Conservation (phyloP, 192 early-diverging fungal genomes). For the Backusella liffmaniae region DNA sequence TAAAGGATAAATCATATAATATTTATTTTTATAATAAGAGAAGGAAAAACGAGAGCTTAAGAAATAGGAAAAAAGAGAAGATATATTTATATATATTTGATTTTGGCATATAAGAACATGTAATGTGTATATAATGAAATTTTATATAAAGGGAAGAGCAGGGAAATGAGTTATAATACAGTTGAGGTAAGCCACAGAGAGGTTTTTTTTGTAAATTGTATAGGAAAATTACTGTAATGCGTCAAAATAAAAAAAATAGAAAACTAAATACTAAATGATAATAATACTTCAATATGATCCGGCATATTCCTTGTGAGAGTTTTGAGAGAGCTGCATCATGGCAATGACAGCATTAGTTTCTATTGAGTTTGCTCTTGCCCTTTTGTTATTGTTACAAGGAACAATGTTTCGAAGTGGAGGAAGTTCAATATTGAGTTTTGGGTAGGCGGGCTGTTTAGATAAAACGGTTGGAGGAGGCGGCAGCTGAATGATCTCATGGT, state of each 20-base stretch:
- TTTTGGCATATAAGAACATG: neutral
- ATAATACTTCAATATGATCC: neutral
- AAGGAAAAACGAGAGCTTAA: neutral
- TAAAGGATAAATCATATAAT: neutral
- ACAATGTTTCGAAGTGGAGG: conserved; percentile 2
- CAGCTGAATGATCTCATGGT: neutral
- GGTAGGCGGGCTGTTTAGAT: neutral
- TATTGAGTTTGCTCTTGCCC: neutral
- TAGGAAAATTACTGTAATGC: neutral
- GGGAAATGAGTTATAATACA: neutral
- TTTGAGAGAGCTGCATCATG: conserved; percentile 15
- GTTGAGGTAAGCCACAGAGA: neutral
- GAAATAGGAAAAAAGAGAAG: neutral
- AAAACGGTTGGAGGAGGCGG: neutral
- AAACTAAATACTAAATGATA: neutral
- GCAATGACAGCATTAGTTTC: conserved; percentile 10
- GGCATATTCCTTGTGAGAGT: neutral
- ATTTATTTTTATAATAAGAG: neutral
- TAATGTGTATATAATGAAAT: neutral
- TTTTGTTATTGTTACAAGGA: neutral
- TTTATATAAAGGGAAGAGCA: neutral
- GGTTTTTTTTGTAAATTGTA: neutral
- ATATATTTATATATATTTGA: neutral
- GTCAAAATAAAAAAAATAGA: neutral
- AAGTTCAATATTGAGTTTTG: conserved; percentile 2